Base-by-base conservation (phyloP, 768 basidiomycete species). In the Leucosporidium scottii region DNA sequence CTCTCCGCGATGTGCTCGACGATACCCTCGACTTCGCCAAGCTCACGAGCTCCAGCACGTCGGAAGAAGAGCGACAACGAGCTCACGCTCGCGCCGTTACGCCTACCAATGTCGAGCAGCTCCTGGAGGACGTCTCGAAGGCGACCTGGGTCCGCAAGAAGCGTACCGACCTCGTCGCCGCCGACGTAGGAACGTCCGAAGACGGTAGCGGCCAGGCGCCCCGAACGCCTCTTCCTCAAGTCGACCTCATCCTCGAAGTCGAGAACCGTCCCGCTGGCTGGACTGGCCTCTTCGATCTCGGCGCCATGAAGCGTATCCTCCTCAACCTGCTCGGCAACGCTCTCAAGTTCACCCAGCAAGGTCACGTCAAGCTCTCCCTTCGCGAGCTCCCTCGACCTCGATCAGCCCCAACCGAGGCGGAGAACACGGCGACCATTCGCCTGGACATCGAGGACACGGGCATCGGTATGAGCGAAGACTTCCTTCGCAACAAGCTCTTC, bases 21-120 rank as follows among this genome's bases (percentile, higher is more conserved):
- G 69, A 70, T 50, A 61, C 59, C 2, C 65, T 70, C 54, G 70
- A 71, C 49, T 67, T 71, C 50, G 51, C 50, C 21, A 71, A 71
- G 59, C 66, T 71, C 50, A 56, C 39, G 31, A 65, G 67, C 31
- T 53, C n/a, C 13, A 56, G 39, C 39, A 44, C 39, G 60, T 3
- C 25, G 27, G 6, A 36, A n/a, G 17, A 65, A 62, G 30, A 31
- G 34, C 0, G 61, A 55, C 21, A 23, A 27, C 13, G 31, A 50
- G 18, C 59, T 23, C 10, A 48, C 39, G 39, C 39, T 1, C 63
- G 60, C 23, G 49, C 66, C 0, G 30, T 61, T 21, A 31, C 27
- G 1, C 36, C 27, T 0, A 20, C 39, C 20, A 56, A 67, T 34
- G 61, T 71, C 27, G 55, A 21, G 3, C 0, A 34, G 2, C 56